Base-by-base conservation (phyloP, 352 stramenopile genomes). In the Pythium sp. region DNA sequence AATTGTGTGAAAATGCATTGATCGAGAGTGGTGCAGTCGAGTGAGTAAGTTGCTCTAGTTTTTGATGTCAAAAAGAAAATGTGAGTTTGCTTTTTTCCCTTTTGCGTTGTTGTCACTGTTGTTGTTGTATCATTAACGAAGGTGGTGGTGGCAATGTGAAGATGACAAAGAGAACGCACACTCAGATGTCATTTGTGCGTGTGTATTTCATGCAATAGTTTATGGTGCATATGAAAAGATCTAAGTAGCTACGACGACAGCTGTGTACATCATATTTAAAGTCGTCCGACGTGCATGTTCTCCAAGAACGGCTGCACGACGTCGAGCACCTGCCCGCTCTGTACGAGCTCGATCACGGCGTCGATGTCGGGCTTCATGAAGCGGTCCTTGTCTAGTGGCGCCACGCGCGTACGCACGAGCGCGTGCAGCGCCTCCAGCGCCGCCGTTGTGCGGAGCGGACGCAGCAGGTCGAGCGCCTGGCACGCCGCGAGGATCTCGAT, bases 281-380 rank as follows among this genome's bases (percentile, higher is more conserved):
- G 72, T 1, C 74, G 73, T 3, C 68, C 66, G 32, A 77, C 70
- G 65, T 91, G 78, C 59, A 90, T 60, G 54, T 86, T 78, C 28
- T 78, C 62, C 53, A 92, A 67, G 71, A 81, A 91, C 3, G 82
- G 86, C 64, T 78, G 72, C 26, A 90, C 85, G 9, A 70, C 74
- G 2, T 84, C 76, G 66, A 81, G 86, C 66, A 97, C 79, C 49
- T 74, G 70, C 32, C 89, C 89, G 36, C 77, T 89, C 66, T 81
- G 81, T 56, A 97, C 81, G 58, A 97, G 78, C 32, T 91, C 79
- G 58, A 93, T 67, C 34, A 94, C 86, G 5, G 81, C 81, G 55
- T 97, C 86, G 47, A 97, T 97, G 66, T 97, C 90, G n/a, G 86
- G 84, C 69, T 85, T 82, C 84, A 97, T 95, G 76, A 93, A 83